Conservation (phyloP, 2,329 filamentous ascomycete genomes). For the Hymenoscyphus linearis region DNA sequence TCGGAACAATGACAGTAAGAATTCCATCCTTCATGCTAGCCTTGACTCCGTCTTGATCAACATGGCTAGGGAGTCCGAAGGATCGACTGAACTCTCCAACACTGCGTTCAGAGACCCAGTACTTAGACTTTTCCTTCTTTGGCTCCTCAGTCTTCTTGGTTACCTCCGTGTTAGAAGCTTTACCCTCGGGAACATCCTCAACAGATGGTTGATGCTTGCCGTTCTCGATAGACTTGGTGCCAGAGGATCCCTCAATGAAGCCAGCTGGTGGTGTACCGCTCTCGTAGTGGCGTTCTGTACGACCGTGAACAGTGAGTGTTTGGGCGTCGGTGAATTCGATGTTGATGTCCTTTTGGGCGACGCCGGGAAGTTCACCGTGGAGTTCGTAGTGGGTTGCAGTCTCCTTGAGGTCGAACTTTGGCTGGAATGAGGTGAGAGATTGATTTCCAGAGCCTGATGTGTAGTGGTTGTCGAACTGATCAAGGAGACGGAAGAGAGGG, state of each 20-base stretch:
- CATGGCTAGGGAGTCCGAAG: constrained; percentile 61
- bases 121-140: constrained; percentile 43
- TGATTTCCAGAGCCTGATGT: neutral
- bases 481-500: constrained; percentile 7
- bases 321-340: constrained; percentile 76
- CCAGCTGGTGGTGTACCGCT: constrained; percentile 41
- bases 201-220: constrained; percentile 14
- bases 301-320: constrained; percentile 66
- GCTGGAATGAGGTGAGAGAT: constrained; percentile 53
- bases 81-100: constrained; percentile 63
- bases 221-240: constrained; percentile 34
- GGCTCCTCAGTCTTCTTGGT: constrained; percentile 48
- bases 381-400: constrained; percentile 65
- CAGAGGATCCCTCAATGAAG: constrained; percentile 40
- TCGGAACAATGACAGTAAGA: constrained; percentile 59
- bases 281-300: constrained; percentile 57
- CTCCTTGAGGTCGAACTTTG: constrained; percentile 76
- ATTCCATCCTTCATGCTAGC: constrained; percentile 63
- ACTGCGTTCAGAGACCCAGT: constrained; percentile 65
- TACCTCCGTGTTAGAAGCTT: neutral
- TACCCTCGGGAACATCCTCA: neutral
- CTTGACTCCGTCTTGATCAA: constrained; percentile 57
- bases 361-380: constrained; percentile 72
- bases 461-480: constrained; percentile 1
- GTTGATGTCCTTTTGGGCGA: constrained; percentile 66